Base-by-base conservation (phyloP, 73 alveolate genomes). In the Symbiodinium natans region DNA sequence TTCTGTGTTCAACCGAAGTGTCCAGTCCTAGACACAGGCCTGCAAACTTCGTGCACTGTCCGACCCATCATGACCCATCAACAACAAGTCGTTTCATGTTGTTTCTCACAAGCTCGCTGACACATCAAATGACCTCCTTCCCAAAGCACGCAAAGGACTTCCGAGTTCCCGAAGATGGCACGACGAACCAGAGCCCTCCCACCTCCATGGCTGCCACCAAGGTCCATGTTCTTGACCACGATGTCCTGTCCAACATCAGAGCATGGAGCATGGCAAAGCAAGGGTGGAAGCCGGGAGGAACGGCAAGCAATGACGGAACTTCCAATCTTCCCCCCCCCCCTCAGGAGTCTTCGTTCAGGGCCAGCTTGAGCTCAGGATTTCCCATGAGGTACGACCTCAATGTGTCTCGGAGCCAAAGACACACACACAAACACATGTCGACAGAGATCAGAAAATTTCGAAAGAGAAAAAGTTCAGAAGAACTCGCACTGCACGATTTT, bases 321-420 rank as follows among this genome's bases (percentile, higher is more conserved):
- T 46, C 21, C 59, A 9, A n/a, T n/a, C n/a, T n/a, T n/a, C n/a
- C n/a, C n/a, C n/a, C n/a, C n/a, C 93, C 89, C 83, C 93, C 42
- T 87, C 99, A 93, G 15, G 99, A 99, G 93, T 99, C 99, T 74
- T 99, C 99, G 93, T 99, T 99, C 82, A 99, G 99, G 19, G 99
- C 99, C 33, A 99, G 99, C 93, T 99, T 92, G 56, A 99, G 99
- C 95, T 99, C 99, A 17, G 99, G 99, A 95, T 99, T 99, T 29
- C 99, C 99, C 98, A 99, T 92, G 87, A 99, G 95, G 97, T 99
- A 99, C 40, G 99, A 99, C 89, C 89, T 92, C 33, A 6, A 34
- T 9, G 25, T 21, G 46, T 29, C 25, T 40, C 40, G 48, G 31
- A 34, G 15, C 73, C 74, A 19, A 83, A 40, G 48, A n/a, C n/a